Evolutionary conservation across 2,329 filamentous ascomycete species (phyloP).

Genomic region (Neofusicoccum kwambonambiense): DNA sequence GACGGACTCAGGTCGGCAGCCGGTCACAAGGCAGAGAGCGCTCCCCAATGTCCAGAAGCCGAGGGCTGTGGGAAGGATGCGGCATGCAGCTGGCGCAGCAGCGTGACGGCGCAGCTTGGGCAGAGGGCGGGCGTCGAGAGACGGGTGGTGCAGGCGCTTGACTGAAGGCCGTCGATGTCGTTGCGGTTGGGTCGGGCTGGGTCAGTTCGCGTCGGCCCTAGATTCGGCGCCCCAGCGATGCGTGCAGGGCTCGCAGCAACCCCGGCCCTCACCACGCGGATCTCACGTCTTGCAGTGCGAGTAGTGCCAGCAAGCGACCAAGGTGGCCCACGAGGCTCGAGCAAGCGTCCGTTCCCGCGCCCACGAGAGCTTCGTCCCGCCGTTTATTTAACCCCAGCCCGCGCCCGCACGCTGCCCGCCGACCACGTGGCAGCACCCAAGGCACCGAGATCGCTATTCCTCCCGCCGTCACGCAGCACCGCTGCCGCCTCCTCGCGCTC

Average conservation of each 20-base stretch:
- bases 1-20: constrained; percentile 15
- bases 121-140: not conserved
- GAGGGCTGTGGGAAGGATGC: not conserved
- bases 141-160: not conserved
- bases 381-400: not conserved
- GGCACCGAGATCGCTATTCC: not conserved
- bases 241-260: not conserved
- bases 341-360: not conserved
- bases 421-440: not conserved
- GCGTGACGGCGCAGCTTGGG: constrained; percentile 2
- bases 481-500: not conserved
- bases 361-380: not conserved
- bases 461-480: not conserved
- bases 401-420: not conserved
- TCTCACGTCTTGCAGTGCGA: not conserved
- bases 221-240: constrained; percentile 4
- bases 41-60: constrained; percentile 11
- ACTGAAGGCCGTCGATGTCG: not conserved
- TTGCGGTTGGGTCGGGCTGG: not conserved
- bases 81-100: constrained; percentile 13
- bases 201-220: not conserved
- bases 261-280: constrained; percentile 7
- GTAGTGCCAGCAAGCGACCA: constrained; percentile 6
- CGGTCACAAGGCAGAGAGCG: constrained; percentile 19
- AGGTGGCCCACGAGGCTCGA: not conserved